Percentiles rank a stretch among this genome's conserved stretches.
Evolutionary conservation across 1,284 basidiomycete species (phyloP).

Genomic region (Ustilago sp.): DNA sequence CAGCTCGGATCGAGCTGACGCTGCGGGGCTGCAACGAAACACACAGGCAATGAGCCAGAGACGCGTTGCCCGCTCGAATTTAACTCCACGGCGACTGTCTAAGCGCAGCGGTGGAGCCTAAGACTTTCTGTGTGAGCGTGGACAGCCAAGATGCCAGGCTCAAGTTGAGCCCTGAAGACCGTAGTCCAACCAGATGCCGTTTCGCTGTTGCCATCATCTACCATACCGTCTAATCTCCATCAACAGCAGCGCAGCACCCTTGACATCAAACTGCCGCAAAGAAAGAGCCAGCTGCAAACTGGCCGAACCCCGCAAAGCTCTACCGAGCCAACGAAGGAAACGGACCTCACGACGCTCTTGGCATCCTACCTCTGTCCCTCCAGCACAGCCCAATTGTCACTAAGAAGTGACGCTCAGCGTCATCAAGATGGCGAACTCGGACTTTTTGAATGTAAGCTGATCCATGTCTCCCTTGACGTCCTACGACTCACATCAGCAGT

Average conservation of each 20-base stretch:
- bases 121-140: neutral
- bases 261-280: neutral
- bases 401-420: neutral
- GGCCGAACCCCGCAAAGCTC: neutral
- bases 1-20: constrained; percentile 32
- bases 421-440: constrained; percentile 58
- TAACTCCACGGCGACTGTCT: constrained; percentile 29
- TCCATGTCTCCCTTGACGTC: neutral
- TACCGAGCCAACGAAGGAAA: too few species aligned
- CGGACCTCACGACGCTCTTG: neutral
- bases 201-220: neutral
- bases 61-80: constrained; percentile 10
- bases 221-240: constrained; percentile 26
- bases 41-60: constrained; percentile 8
- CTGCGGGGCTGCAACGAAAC: constrained; percentile 14
- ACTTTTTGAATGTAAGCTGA: constrained; percentile 57
- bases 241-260: neutral
- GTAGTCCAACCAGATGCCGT: too few species aligned
- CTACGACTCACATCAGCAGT: neutral
- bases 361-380: neutral
- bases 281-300: neutral
- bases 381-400: neutral
- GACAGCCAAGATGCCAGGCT: neutral
- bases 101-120: constrained; percentile 16
- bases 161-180: neutral